Percentiles rank a stretch among this genome's conserved stretches.
Evolutionary conservation across 192 early-diverging fungal species (phyloP).

Genomic region (Coemansia sp.): DNA sequence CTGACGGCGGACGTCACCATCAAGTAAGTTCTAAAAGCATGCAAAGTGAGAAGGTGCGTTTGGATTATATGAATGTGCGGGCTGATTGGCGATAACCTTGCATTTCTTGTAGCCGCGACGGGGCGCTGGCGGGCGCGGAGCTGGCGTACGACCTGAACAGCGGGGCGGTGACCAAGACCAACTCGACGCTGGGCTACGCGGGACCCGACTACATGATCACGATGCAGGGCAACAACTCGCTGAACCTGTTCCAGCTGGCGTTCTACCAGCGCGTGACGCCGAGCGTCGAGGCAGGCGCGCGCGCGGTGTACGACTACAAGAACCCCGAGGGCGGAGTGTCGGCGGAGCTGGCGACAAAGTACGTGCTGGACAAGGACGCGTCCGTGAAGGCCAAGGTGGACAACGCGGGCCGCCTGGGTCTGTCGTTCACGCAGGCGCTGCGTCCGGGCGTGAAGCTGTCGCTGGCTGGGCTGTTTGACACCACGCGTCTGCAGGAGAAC

Average conservation of each 20-base stretch:
- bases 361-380: conserved; percentile 81
- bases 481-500: conserved; percentile 89
- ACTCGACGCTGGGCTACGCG: conserved; percentile 82
- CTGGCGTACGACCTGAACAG: conserved; percentile 90
- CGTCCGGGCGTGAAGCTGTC: conserved; percentile 93
- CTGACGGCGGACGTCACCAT: conserved; percentile 86
- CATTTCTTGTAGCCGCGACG: conserved; percentile 68
- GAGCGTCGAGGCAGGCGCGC: conserved; percentile 92
- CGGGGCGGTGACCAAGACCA: conserved; percentile 86
- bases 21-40: conserved; percentile 15
- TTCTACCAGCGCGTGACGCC: conserved; percentile 96
- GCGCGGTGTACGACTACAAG: conserved; percentile 87
- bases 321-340: conserved; percentile 68
- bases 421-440: conserved; percentile 91
- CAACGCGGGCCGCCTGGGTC: conserved; percentile 83
- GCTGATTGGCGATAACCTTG: too few relatives aligned
- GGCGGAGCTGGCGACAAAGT: conserved; percentile 94
- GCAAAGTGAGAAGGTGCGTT: neutral
- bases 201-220: conserved; percentile 85
- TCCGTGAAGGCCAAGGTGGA: conserved; percentile 89
- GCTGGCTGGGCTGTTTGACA: conserved; percentile 91
- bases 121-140: conserved; percentile 90
- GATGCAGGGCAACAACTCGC: conserved; percentile 87
- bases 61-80: too few relatives aligned
- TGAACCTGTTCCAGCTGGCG: conserved; percentile 84